These are phyloP conservation scores for Curvularia sp. DNA, from an alignment of 2,329 filamentous ascomycete species.

Conservation along the genomic window DNA sequence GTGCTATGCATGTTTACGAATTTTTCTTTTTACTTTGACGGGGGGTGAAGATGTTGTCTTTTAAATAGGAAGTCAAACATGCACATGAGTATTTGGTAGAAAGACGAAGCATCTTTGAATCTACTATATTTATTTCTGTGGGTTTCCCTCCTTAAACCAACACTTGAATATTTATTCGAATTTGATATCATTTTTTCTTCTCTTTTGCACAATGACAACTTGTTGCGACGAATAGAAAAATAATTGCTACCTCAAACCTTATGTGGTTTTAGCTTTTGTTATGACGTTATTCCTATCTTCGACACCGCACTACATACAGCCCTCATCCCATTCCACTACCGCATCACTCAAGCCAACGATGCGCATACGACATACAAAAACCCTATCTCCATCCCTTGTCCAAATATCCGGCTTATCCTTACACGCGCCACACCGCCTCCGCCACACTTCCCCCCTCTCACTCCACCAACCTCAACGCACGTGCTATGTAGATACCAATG, in stretches of 20 bases:
- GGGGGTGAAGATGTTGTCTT: background rate
- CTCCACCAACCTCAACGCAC: background rate
- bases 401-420: background rate
- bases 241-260: too few relatives aligned
- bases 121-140: background rate
- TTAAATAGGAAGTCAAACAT: background rate
- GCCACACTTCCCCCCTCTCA: background rate
- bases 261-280: too few relatives aligned
- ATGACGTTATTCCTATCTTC: too few relatives aligned
- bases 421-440: background rate
- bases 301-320: too few relatives aligned
- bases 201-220: too few relatives aligned
- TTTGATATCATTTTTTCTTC: too few relatives aligned
- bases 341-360: too few relatives aligned
- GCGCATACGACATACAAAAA: too few relatives aligned
- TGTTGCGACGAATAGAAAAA: too few relatives aligned
- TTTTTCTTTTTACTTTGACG: background rate
- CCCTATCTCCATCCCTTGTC: background rate
- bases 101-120: background rate
- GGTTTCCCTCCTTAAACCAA: too few relatives aligned
- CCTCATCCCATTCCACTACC: background rate
- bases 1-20: background rate
- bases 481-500: background rate
- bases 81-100: background rate
- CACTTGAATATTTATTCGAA: too few relatives aligned